phyloP scores from a whole-genome alignment of 768 basidiomycete genomes.

The Hericium rajendrae region DNA sequence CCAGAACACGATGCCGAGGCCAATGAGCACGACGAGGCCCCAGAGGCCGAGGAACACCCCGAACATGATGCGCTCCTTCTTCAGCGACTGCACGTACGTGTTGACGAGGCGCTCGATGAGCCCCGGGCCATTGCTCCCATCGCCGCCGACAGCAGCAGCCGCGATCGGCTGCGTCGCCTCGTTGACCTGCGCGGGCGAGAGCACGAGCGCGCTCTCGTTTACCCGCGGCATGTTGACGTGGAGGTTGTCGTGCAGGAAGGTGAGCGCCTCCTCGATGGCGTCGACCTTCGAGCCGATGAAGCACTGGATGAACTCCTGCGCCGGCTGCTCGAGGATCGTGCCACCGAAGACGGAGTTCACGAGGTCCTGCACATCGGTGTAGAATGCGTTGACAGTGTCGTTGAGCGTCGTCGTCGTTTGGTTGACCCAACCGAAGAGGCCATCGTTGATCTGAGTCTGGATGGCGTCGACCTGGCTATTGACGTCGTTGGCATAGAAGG shows the following conservation, averaged over 20 bases:
- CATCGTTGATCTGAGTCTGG: slow-evolving; percentile 74
- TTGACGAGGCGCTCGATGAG: slow-evolving; percentile 66
- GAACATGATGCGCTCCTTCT: slow-evolving; percentile 81
- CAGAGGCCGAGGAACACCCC: slow-evolving; percentile 75
- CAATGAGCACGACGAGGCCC: slow-evolving; percentile 78
- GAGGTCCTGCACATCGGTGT: slow-evolving; percentile 69
- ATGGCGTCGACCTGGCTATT: slow-evolving; percentile 62
- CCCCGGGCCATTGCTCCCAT: slow-evolving; percentile 37
- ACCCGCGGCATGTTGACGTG: slow-evolving; percentile 72
- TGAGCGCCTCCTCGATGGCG: slow-evolving; percentile 78
- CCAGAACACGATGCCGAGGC: slow-evolving; percentile 59
- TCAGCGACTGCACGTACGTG: slow-evolving; percentile 60
- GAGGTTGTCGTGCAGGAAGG: slow-evolving; percentile 86
- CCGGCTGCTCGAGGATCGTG: slow-evolving; percentile 71
- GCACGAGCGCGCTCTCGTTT: slow-evolving; percentile 63
- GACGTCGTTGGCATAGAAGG: slow-evolving; percentile 64
- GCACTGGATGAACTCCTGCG: slow-evolving; percentile 82
- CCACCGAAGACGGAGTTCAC: slow-evolving; percentile 77
- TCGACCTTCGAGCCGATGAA: slow-evolving; percentile 87
- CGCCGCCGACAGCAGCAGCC: slow-evolving; percentile 66
- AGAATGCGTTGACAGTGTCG: slow-evolving; percentile 77
- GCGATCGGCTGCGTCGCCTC: slow-evolving; percentile 77
- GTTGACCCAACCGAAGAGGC: slow-evolving; percentile 93
- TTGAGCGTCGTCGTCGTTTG: slow-evolving; percentile 83
- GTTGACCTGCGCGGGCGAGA: slow-evolving; percentile 61